Evolutionary conservation across 1,284 basidiomycete genomes (phyloP).

Genomic region (Kwoniella shivajii): DNA sequence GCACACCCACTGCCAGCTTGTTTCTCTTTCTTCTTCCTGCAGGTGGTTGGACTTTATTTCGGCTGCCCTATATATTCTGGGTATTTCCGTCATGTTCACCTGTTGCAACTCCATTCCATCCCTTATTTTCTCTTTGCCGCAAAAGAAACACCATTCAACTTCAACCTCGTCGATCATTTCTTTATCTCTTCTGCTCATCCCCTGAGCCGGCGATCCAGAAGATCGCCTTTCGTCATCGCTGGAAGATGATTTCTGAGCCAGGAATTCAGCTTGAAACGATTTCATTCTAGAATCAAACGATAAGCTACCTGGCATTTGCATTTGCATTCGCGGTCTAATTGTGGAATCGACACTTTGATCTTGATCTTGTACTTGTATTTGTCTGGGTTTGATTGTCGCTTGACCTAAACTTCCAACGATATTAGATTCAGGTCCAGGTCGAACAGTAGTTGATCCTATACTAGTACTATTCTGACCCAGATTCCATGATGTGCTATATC

Average conservation of each 20-base stretch:
- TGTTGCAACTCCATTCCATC: slow-evolving; percentile 13
- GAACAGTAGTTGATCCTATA: not conserved
- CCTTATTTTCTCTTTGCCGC: slow-evolving; percentile 12
- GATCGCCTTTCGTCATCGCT: too few species aligned
- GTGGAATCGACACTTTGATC: too few species aligned
- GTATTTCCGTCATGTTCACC: not conserved
- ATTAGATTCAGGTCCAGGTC: not conserved
- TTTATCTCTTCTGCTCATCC: not conserved
- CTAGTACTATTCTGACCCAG: not conserved
- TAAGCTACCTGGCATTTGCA: too few species aligned
- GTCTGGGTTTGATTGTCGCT: too few species aligned
- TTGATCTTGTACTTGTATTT: too few species aligned
- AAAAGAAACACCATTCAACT: slow-evolving; percentile 25
- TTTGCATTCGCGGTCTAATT: too few species aligned
- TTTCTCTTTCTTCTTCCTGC: not conserved
- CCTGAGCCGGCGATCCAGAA: not conserved
- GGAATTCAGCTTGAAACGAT: too few species aligned
- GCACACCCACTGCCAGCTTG: slow-evolving; percentile 22
- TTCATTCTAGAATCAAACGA: too few species aligned
- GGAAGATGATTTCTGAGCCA: too few species aligned
- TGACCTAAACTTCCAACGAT: not conserved
- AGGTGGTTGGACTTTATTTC: not conserved
- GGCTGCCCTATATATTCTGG: not conserved
- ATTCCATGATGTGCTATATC: not conserved
- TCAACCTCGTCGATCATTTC: slow-evolving; percentile 21